These are phyloP conservation scores for Diaporthe vexans DNA, from an alignment of 2,329 filamentous ascomycete genomes.

Conservation along the genomic window DNA sequence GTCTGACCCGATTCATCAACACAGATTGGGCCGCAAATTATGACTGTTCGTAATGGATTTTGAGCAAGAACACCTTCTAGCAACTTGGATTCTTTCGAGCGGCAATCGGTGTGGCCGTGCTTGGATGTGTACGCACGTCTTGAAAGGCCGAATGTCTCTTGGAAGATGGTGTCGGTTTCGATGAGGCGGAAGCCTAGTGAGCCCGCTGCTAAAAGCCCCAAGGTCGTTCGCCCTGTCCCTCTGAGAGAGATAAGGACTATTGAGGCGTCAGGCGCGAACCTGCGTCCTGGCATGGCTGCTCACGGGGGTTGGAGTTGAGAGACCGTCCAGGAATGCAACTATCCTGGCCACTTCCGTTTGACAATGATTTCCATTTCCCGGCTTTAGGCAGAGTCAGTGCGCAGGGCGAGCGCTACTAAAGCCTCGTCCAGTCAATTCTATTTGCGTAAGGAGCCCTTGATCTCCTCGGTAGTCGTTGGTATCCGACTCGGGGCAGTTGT, in stretches of 20 bases:
- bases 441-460: neutral
- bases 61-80: conserved; percentile 54
- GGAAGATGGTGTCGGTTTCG: conserved; percentile 71
- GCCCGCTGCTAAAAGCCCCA: conserved; percentile 23
- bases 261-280: conserved; percentile 16
- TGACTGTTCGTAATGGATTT: conserved; percentile 68
- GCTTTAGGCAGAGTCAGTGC: neutral
- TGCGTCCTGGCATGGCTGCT: conserved; percentile 18
- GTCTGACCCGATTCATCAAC: conserved; percentile 68
- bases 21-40: conserved; percentile 67
- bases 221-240: conserved; percentile 19
- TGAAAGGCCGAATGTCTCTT: conserved; percentile 67
- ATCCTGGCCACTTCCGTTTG: neutral
- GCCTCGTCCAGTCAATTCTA: neutral
- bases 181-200: conserved; percentile 66
- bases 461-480: neutral
- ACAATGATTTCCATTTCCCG: neutral
- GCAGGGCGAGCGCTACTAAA: neutral
- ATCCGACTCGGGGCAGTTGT: neutral
- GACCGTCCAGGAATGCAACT: neutral
- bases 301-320: neutral
- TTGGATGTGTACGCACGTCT: conserved; percentile 67
- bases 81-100: neutral
- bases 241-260: conserved; percentile 4
- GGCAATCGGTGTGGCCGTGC: conserved; percentile 47